These are phyloP conservation scores for Inonotus obliquus DNA, from an alignment of 1,284 basidiomycete species.

Conservation along the genomic window DNA sequence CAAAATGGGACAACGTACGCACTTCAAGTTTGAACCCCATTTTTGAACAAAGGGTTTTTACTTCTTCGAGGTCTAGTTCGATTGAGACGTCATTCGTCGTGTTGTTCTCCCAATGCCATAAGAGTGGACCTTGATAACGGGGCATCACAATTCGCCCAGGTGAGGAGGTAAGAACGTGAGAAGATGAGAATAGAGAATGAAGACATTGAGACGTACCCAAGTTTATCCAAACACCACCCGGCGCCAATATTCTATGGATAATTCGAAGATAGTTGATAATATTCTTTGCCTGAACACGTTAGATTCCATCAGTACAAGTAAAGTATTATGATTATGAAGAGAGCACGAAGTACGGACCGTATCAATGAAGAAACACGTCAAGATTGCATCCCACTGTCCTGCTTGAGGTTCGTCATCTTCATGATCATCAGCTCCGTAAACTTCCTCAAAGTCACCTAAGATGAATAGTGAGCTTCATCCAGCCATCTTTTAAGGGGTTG, in stretches of 20 bases:
- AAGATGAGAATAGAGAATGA: too few relatives aligned
- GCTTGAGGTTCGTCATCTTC: slow-evolving; percentile 56
- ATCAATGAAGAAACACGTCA: slow-evolving; percentile 98
- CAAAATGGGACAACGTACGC: slow-evolving; percentile 27
- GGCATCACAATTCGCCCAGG: not conserved
- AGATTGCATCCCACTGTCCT: slow-evolving; percentile 81
- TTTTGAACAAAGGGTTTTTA: slow-evolving; percentile 68
- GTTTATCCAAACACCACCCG: slow-evolving; percentile 90
- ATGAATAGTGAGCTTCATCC: not conserved
- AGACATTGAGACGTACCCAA: slow-evolving; percentile 57
- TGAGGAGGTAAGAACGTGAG: not conserved
- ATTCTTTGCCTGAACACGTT: slow-evolving; percentile 71
- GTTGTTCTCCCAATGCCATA: slow-evolving; percentile 97
- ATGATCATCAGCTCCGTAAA: slow-evolving; percentile 66
- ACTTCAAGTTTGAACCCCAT: slow-evolving; percentile 86
- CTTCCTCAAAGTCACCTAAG: slow-evolving; percentile 86
- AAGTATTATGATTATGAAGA: not conserved
- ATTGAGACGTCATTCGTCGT: slow-evolving; percentile 75
- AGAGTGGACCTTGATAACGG: slow-evolving; percentile 74
- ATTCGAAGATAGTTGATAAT: slow-evolving; percentile 86
- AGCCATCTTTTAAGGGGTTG: not conserved
- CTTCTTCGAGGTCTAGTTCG: slow-evolving; percentile 86
- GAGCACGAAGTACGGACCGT: slow-evolving; percentile 50
- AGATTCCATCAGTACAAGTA: not conserved
- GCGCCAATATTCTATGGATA: slow-evolving; percentile 74